Conservation (phyloP, 2,329 filamentous ascomycete genomes). For the Aspergillus hiratsukae region DNA sequence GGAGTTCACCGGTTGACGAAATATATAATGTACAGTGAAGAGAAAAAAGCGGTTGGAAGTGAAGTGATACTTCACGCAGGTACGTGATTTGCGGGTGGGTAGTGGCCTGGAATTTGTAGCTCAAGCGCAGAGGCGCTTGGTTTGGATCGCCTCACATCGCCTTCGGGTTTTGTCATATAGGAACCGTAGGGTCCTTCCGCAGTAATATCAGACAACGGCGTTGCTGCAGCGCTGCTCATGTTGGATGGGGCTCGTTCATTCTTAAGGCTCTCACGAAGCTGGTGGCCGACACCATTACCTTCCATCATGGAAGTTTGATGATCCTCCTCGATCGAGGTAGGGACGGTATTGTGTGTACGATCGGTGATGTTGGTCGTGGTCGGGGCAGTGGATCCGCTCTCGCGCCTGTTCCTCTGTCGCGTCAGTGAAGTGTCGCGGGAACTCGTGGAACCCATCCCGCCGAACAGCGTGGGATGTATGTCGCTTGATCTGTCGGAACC, state of each 20-base stretch:
- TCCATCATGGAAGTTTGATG: slow-evolving; percentile 10
- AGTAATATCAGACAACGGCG: neutral
- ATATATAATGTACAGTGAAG: neutral
- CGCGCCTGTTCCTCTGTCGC: slow-evolving; percentile 20
- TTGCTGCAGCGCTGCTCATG: neutral
- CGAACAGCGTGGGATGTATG: slow-evolving; percentile 15
- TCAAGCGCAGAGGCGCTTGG: slow-evolving; percentile 30
- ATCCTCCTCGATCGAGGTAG: slow-evolving; percentile 29
- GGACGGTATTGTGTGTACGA: slow-evolving; percentile 29
- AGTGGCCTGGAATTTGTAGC: slow-evolving; percentile 34
- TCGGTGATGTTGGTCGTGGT: slow-evolving; percentile 32
- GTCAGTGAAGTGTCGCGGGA: slow-evolving; percentile 11
- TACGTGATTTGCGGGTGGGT: slow-evolving; percentile 26
- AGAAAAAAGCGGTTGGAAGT: neutral
- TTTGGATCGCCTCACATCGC: slow-evolving; percentile 15
- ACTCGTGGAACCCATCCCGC: slow-evolving; percentile 8
- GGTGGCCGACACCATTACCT: slow-evolving; percentile 7
- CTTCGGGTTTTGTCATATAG: slow-evolving; percentile 8
- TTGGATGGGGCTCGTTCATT: slow-evolving; percentile 1
- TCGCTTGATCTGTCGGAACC: slow-evolving; percentile 3
- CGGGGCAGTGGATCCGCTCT: slow-evolving; percentile 30
- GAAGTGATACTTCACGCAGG: slow-evolving; percentile 16
- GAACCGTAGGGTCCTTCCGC: neutral
- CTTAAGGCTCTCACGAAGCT: slow-evolving; percentile 7
- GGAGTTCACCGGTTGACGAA: neutral